Conservation (phyloP, 345 rosid species). For the Camelina hispida region DNA sequence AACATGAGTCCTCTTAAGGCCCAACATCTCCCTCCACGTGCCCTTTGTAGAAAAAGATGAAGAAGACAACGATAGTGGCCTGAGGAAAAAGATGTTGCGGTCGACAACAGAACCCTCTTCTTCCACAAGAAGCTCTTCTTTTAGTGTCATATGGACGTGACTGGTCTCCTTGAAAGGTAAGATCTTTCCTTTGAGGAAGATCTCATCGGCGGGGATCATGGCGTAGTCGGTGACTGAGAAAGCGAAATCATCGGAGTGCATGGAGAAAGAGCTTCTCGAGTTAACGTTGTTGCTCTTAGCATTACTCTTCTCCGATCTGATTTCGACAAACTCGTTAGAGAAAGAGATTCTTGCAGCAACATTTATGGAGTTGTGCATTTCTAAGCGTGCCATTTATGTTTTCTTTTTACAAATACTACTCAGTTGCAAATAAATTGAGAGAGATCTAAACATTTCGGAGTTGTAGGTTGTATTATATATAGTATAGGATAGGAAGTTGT, state of each 20-base stretch:
- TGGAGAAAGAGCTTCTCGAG: slow-evolving; percentile 43
- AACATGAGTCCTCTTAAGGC: slow-evolving; percentile 64
- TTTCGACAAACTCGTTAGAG: slow-evolving; percentile 74
- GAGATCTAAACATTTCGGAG: slow-evolving; percentile 1
- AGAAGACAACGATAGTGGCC: slow-evolving; percentile 54
- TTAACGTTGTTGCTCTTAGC: slow-evolving; percentile 49
- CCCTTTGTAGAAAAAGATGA: slow-evolving; percentile 30
- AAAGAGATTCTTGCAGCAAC: slow-evolving; percentile 71
- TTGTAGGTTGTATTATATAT: neutral
- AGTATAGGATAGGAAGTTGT: neutral
- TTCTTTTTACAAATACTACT: slow-evolving; percentile 1
- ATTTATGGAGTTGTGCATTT: slow-evolving; percentile 62
- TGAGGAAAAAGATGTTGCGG: slow-evolving; percentile 45
- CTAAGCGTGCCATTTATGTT: slow-evolving; percentile 65
- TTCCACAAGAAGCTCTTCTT: slow-evolving; percentile 75
- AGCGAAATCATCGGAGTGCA: slow-evolving; percentile 74
- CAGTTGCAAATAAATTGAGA: slow-evolving; percentile 18
- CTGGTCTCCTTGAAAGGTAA: slow-evolving; percentile 69
- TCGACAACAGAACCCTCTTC: slow-evolving; percentile 52
- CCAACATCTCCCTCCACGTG: slow-evolving; percentile 75
- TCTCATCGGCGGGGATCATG: slow-evolving; percentile 97
- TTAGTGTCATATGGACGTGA: slow-evolving; percentile 68
- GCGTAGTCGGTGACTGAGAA: slow-evolving; percentile 70
- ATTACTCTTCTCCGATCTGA: slow-evolving; percentile 57
- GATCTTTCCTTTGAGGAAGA: slow-evolving; percentile 80